Conservation (phyloP, 371 early-diverging fungal genomes). For the Cokeromyces recurvatus region DNA sequence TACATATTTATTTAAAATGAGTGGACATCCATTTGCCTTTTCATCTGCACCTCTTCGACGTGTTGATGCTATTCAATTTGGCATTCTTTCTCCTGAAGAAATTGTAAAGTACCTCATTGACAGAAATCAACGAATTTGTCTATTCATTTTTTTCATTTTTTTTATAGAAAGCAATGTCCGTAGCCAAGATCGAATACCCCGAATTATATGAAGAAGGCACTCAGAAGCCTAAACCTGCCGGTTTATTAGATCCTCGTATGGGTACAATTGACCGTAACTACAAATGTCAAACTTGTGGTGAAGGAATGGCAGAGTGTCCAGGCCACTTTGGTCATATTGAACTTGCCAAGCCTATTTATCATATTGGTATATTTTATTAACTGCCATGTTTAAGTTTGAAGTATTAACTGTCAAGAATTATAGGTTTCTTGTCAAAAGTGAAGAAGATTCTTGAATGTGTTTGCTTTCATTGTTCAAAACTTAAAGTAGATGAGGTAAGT, state of each 20-base stretch:
- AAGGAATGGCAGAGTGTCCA: conserved; percentile 95
- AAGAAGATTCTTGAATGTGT: conserved; percentile 99
- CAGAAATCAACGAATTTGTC: neutral
- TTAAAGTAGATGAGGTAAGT: conserved; percentile 83
- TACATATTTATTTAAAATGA: too few species aligned
- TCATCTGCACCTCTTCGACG: conserved; percentile 91
- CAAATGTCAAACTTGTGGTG: conserved; percentile 98
- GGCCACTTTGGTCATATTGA: conserved; percentile 99
- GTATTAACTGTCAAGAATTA: too few species aligned
- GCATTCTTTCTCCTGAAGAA: conserved; percentile 93
- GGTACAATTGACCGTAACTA: conserved; percentile 98
- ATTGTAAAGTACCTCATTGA: conserved; percentile 61
- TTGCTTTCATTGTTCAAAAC: conserved; percentile 97
- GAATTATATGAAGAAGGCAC: conserved; percentile 94
- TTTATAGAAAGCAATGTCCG: conserved; percentile 91
- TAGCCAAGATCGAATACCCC: conserved; percentile 93
- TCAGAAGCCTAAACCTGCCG: conserved; percentile 78
- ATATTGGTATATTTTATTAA: conserved; percentile 69
- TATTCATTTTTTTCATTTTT: conserved; percentile 2
- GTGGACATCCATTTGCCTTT: conserved; percentile 61
- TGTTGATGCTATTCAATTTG: conserved; percentile 94
- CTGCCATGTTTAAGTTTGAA: too few species aligned
- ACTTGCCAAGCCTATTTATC: conserved; percentile 97
- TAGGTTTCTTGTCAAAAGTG: conserved; percentile 78
- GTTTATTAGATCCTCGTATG: conserved; percentile 97